phyloP scores from a whole-genome alignment of 2,329 filamentous ascomycete genomes.

The Diplodia scrobiculata region DNA sequence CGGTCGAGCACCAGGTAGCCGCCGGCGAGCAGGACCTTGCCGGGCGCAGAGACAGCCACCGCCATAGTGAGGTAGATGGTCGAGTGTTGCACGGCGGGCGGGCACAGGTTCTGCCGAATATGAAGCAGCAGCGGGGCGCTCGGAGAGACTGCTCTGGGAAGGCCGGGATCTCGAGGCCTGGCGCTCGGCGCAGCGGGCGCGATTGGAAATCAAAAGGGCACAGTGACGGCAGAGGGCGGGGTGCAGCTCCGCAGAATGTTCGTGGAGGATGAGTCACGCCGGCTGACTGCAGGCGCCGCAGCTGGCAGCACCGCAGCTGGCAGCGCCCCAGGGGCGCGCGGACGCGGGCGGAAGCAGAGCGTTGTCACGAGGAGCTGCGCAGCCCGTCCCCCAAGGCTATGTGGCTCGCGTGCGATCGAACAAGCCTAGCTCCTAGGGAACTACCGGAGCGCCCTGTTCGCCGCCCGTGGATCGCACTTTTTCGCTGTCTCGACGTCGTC shows the following conservation, averaged over 20 bases:
- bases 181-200: slow-evolving; percentile 1
- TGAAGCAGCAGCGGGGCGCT: slow-evolving; percentile 14
- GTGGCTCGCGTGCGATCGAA: not conserved
- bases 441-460: slow-evolving; percentile 9
- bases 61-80: slow-evolving; percentile 38
- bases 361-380: slow-evolving; percentile 15
- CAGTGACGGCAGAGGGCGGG: slow-evolving; percentile 21
- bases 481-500: slow-evolving; percentile 18
- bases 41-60: slow-evolving; percentile 75
- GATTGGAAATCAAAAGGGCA: slow-evolving; percentile 20
- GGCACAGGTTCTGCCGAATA: slow-evolving; percentile 36
- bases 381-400: not conserved
- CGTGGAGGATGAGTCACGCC: slow-evolving; percentile 25
- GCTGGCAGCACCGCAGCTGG: slow-evolving; percentile 8
- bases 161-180: slow-evolving; percentile 19
- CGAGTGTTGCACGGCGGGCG: slow-evolving; percentile 91
- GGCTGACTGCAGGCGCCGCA: slow-evolving; percentile 17
- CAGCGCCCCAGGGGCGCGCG: slow-evolving; percentile 7
- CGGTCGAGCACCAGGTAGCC: slow-evolving; percentile 94
- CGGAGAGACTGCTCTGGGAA: slow-evolving; percentile 13
- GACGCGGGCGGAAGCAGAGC: slow-evolving; percentile 20
- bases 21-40: slow-evolving; percentile 92
- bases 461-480: slow-evolving; percentile 19
- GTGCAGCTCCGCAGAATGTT: slow-evolving; percentile 27
- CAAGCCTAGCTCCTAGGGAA: slow-evolving; percentile 19